phyloP scores from a whole-genome alignment of 345 rosid species.

The Eucalyptus melliodora region DNA sequence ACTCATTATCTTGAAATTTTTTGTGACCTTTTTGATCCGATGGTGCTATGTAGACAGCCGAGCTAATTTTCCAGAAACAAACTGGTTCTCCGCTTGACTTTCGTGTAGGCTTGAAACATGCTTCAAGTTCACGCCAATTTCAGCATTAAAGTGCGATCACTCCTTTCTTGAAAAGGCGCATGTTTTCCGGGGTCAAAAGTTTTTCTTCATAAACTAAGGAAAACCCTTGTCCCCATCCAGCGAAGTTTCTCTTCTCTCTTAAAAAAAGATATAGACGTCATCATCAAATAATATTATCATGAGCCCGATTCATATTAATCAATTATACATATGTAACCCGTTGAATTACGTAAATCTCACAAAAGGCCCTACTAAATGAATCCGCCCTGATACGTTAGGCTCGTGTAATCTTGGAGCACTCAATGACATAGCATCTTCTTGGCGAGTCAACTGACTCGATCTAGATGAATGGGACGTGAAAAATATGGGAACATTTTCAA shows the following conservation, averaged over 20 bases:
- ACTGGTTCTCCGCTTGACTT: neutral
- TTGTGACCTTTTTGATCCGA: neutral
- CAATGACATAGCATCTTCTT: neutral
- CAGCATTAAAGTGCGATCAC: neutral
- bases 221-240: neutral
- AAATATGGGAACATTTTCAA: neutral
- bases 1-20: neutral
- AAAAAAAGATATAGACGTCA: fast-evolving
- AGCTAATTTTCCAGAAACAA: neutral
- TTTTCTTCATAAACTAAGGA: neutral
- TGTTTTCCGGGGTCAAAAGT: neutral
- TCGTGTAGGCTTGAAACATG: neutral
- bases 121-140: neutral
- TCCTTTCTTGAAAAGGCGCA: neutral
- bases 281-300: neutral
- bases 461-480: neutral
- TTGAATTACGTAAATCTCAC: neutral
- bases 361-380: neutral
- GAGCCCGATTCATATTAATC: fast-evolving
- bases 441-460: neutral
- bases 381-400: neutral
- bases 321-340: neutral
- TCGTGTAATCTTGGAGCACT: neutral
- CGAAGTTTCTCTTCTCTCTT: neutral
- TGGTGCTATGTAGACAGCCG: neutral